Conservation (phyloP, 176 grass and related monocot genomes). For the Musa beccarii region DNA sequence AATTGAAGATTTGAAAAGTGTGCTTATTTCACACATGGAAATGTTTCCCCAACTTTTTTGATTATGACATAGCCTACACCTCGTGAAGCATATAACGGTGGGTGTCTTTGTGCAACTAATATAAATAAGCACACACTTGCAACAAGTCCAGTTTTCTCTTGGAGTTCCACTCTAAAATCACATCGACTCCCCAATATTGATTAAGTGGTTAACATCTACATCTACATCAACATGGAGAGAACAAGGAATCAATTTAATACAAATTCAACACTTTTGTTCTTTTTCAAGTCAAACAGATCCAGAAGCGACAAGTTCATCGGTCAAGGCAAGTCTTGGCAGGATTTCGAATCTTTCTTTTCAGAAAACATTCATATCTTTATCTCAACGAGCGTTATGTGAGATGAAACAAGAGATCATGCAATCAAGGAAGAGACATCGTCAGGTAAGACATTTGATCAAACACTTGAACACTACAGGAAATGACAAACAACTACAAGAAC, state of each 20-base stretch:
- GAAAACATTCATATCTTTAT: background rate
- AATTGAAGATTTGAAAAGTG: too few species aligned
- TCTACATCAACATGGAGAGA: background rate
- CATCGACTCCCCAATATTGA: background rate
- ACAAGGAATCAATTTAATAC: background rate
- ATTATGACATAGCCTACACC: background rate
- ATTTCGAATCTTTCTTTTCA: background rate
- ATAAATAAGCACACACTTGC: background rate
- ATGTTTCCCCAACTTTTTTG: too few species aligned
- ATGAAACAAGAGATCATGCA: too few species aligned
- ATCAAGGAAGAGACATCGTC: too few species aligned
- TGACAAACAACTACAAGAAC: background rate
- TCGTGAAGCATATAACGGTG: background rate
- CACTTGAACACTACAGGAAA: background rate
- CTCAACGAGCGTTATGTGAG: background rate
- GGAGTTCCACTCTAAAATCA: background rate
- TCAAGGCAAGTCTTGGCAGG: background rate
- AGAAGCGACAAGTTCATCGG: background rate
- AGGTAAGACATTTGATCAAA: too few species aligned
- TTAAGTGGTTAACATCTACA: background rate
- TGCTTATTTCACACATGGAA: too few species aligned
- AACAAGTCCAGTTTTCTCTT: background rate
- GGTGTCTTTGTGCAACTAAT: background rate
- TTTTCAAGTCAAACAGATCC: background rate
- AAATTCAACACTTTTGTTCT: background rate